Base-by-base conservation (phyloP, 257 asterid species). In the Plantago ovata region DNA sequence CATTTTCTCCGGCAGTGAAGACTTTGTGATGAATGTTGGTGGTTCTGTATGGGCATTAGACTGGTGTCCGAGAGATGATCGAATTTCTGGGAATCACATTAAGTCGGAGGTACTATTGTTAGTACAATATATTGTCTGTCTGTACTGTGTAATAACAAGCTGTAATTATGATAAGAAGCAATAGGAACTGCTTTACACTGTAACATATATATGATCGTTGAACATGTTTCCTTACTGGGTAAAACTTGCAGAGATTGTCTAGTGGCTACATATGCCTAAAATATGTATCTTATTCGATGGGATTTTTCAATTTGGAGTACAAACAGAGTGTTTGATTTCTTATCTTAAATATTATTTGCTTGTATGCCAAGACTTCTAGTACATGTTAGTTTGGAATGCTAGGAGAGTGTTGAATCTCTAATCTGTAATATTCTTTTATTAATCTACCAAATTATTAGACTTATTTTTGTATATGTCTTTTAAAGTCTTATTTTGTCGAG, bases 21-120 rank as follows among this genome's bases (percentile, higher is more conserved):
- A 89, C 75, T 75, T 76, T 68, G 75, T 89, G 53, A 72, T 93
- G 86, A 46, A 86, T 70, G 96, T 72, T 68, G 99, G 99, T 58
- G 99, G 99, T 72, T 47, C 78, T 18, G 87, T 84, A 36, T 93
- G 96, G 94, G 96, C 95, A 13, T 58, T 93, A 69, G 99, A 89
- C 68, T 93, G 99, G 99, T 89, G 99, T 71, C 96, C 97, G 53
- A 71, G 76, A 79, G 77, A 67, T 60, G 66, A 79, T 64, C 65
- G 59, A 22, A 54, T 62, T 75, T 63, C 84, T 13, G 70, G 72
- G 33, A 58, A 57, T 64, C 71, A 43, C 66, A 44, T 86, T 32
- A 67, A 55, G 61, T 73, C 77, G 57, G 97, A 93, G 97, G 99
- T 86, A 76, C 33, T 15, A 70, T 32, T 67, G 15, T 45, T 62